phyloP scores from a whole-genome alignment of 345 rosid genomes.

The Salix udensis region DNA sequence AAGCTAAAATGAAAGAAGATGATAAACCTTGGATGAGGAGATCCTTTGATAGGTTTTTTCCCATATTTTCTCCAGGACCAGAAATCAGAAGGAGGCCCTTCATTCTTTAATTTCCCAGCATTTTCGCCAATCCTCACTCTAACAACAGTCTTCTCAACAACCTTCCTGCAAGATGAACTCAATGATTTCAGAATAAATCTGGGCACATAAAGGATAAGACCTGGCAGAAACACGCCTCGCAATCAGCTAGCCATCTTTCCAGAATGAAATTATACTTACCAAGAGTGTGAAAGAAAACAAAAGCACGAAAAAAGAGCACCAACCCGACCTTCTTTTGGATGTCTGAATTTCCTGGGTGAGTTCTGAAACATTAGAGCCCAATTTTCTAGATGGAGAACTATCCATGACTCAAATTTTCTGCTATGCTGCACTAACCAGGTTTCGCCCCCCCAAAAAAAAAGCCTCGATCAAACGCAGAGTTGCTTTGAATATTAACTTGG shows the following conservation, averaged over 20 bases:
- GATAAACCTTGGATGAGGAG: constrained; percentile 58
- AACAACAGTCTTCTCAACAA: constrained; percentile 53
- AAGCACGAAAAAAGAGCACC: not conserved
- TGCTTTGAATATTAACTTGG: constrained; percentile 6
- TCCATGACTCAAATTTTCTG: constrained; percentile 29
- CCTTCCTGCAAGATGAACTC: constrained; percentile 37
- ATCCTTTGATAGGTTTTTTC: constrained; percentile 69
- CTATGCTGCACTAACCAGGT: not conserved
- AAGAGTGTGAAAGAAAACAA: not conserved
- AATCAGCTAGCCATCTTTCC: not conserved
- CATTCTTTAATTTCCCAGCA: constrained; percentile 49
- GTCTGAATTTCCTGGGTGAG: constrained; percentile 36
- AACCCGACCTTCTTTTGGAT: constrained; percentile 50
- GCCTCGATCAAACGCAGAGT: constrained; percentile 1
- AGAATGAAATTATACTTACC: not conserved
- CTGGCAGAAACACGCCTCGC: not conserved
- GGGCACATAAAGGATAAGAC: not conserved
- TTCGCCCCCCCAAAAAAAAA: constrained; percentile 2
- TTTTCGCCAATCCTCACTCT: constrained; percentile 48
- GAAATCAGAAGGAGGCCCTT: constrained; percentile 63
- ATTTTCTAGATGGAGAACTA: constrained; percentile 27
- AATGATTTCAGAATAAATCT: not conserved
- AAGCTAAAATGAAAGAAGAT: not conserved
- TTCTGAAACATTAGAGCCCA: constrained; percentile 35
- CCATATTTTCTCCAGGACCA: constrained; percentile 86